Evolutionary conservation across 495 filamentous ascomycete species (phyloP).

Genomic region (Tuber borchii): DNA sequence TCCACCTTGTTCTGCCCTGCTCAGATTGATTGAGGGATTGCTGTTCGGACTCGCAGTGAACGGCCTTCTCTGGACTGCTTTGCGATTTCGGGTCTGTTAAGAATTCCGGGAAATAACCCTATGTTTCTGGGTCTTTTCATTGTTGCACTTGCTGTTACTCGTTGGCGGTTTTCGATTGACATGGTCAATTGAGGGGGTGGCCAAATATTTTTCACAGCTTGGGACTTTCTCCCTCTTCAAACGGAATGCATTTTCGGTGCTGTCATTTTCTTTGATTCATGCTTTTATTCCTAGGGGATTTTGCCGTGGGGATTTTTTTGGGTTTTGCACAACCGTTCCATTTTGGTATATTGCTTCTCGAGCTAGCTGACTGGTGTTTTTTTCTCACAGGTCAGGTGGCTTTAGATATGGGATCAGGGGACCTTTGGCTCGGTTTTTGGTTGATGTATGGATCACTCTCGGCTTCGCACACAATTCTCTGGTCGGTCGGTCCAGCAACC

Average conservation of each 20-base stretch:
- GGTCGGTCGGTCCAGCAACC: constrained; percentile 29
- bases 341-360: background rate
- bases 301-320: background rate
- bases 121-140: background rate
- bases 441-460: background rate
- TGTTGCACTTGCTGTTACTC: background rate
- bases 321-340: background rate
- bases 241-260: background rate
- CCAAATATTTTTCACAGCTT: constrained; percentile 3
- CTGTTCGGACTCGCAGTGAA: background rate
- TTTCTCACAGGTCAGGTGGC: background rate
- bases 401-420: constrained; percentile 5
- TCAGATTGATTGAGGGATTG: constrained; percentile 1
- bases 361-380: background rate
- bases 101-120: background rate
- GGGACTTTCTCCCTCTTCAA: background rate
- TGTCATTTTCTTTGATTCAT: background rate
- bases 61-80: background rate
- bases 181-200: background rate
- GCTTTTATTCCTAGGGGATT: background rate
- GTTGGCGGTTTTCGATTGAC: background rate
- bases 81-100: background rate
- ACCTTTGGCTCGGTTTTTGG: constrained; percentile 32
- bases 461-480: constrained; percentile 31
- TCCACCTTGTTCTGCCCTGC: background rate